phyloP scores from a whole-genome alignment of 2,329 filamentous ascomycete genomes.

The Cladosporium phlei region DNA sequence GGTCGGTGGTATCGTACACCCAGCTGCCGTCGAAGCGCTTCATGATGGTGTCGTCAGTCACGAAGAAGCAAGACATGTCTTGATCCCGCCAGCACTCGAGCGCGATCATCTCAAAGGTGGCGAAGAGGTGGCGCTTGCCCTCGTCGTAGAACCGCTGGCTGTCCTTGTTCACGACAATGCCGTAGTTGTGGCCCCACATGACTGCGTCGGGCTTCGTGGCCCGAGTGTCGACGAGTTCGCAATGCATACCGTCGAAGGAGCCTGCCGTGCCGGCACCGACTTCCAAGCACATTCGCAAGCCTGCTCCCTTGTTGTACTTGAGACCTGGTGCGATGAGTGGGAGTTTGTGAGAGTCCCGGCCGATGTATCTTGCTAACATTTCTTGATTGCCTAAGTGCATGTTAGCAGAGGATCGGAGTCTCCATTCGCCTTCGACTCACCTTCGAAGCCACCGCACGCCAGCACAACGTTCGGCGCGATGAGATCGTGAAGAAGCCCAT shows the following conservation, averaged over 20 bases:
- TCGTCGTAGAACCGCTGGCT: slow-evolving; percentile 80
- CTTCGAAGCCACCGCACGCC: slow-evolving; percentile 39
- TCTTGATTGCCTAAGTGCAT: slow-evolving; percentile 32
- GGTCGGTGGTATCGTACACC: slow-evolving; percentile 42
- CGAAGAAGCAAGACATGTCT: slow-evolving; percentile 39
- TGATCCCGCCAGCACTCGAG: slow-evolving; percentile 39
- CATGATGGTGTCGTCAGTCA: slow-evolving; percentile 40
- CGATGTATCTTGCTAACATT: slow-evolving; percentile 39
- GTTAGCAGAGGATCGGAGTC: slow-evolving; percentile 32
- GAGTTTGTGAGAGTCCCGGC: slow-evolving; percentile 36
- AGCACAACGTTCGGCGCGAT: slow-evolving; percentile 35
- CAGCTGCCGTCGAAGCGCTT: slow-evolving; percentile 39
- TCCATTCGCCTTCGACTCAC: slow-evolving; percentile 32
- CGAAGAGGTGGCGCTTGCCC: slow-evolving; percentile 68
- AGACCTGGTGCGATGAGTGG: slow-evolving; percentile 40
- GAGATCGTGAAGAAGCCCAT: slow-evolving; percentile 34
- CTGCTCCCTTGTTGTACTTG: slow-evolving; percentile 38
- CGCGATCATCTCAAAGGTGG: slow-evolving; percentile 42
- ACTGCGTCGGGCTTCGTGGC: slow-evolving; percentile 39
- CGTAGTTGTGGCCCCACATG: slow-evolving; percentile 41
- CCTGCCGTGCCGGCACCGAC: slow-evolving; percentile 39
- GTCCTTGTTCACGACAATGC: slow-evolving; percentile 40
- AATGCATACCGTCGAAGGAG: slow-evolving; percentile 41
- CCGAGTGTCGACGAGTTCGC: slow-evolving; percentile 40
- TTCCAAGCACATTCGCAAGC: slow-evolving; percentile 39